Percentiles rank a stretch among this genome's conserved stretches.
phyloP scores from a whole-genome alignment of 805 yeast genomes.

The Yarrowia osloensis region DNA sequence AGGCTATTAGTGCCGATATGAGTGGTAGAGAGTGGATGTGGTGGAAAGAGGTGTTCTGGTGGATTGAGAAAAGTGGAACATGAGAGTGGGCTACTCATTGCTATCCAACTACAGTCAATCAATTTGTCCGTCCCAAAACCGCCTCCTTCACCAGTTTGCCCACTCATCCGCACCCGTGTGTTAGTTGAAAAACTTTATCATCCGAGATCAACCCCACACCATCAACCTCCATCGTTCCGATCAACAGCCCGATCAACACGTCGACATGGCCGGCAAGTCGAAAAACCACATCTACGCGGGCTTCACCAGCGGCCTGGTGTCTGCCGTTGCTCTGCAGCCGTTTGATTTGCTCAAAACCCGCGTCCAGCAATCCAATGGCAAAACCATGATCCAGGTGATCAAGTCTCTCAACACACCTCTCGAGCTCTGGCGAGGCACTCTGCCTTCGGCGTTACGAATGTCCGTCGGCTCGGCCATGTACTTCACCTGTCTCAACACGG shows the following conservation, averaged over 20 bases:
- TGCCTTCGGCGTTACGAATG: conserved; percentile 87
- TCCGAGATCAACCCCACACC: conserved; percentile 9
- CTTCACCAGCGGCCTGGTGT: conserved; percentile 77
- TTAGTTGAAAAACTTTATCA: conserved; percentile 5
- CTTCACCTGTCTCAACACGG: conserved; percentile 65
- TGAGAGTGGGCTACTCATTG: too few species aligned
- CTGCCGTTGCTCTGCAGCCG: conserved; percentile 82
- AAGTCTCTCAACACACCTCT: conserved; percentile 35
- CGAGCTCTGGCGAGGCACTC: conserved; percentile 88
- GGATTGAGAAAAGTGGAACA: too few species aligned
- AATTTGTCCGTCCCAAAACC: too few species aligned
- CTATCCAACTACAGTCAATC: too few species aligned
- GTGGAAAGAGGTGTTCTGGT: too few species aligned
- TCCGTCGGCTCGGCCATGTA: conserved; percentile 90
- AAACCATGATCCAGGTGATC: conserved; percentile 36
- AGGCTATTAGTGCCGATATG: conserved; percentile 1
- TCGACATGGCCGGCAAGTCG: conserved; percentile 17
- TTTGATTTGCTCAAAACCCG: conserved; percentile 86
- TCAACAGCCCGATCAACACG: background rate
- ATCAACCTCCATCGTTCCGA: background rate
- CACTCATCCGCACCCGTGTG: background rate
- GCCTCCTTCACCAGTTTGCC: background rate
- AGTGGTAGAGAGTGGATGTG: too few species aligned
- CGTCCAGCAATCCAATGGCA: conserved; percentile 59
- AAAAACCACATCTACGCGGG: conserved; percentile 70